Evolutionary conservation across 78 protist genomes (phyloP), one percentile per base, ranked within the genome.

Genomic region (Polysphondylium violaceum): DNA sequence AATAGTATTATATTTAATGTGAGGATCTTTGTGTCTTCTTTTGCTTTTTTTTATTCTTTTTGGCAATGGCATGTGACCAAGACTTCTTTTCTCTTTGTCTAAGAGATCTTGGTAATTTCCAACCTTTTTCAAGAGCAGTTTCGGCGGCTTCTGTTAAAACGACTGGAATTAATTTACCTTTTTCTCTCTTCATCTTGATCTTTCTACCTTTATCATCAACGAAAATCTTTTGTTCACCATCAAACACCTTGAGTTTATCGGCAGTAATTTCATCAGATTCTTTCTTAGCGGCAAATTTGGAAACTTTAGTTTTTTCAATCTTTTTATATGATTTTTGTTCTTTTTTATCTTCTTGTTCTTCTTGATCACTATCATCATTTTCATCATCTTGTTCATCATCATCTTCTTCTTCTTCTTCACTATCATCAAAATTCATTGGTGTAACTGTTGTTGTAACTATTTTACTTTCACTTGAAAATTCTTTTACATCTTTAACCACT

Each of bases 131-230:
- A 31, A 83, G 8, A n/a, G 77, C 65, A 14, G 59, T 36, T 43
- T 83, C 73, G 27, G 90, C 90, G n/a, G 60, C 67, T 29, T 56
- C 79, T 16, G 90, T 36, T 2, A 83, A 23, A 8, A 83, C 90
- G 0, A 83, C 78, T 17, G 90, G 90, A 58, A 83, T 67, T 0
- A 83, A 12, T 58, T 83, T 83, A 56, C 90, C 90, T 58, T 83
- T 83, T 40, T 69, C 78, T 58, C 58, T 83, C 43, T 44, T 67
- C 90, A 83, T 83, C 63, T 56, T 83, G 40, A 83, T 74, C 33
- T 72, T 83, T 41, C 78, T 50, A 35, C 90, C 90, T 35, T 69
- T 53, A 53, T 83, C 78, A 56, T 83, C 90, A 5, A 38, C 7
- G 33, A 51, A 83, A 21, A 83, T 83, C 58, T 83, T 83, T 8